These are phyloP conservation scores for Senna tora DNA, from an alignment of 306 rosid species.

Conservation along the genomic window DNA sequence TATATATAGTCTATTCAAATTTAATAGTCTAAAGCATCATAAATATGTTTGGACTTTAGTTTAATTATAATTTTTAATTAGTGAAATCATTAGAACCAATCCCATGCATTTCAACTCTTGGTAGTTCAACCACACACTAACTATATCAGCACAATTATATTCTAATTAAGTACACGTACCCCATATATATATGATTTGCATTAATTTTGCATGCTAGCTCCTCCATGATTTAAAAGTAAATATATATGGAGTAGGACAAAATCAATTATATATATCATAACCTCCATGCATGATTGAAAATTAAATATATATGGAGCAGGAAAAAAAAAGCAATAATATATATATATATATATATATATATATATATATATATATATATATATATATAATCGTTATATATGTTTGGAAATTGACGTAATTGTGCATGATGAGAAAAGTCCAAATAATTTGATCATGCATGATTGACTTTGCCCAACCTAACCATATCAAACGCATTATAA, in stretches of 20 bases:
- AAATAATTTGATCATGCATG: slow-evolving; percentile 5
- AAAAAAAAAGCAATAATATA: no score
- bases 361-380: no score
- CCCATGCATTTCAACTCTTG: slow-evolving; percentile 33
- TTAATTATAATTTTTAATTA: no score
- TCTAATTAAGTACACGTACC: slow-evolving; percentile 11
- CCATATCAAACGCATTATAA: slow-evolving; percentile 20
- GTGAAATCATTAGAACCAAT: slow-evolving; percentile 26
- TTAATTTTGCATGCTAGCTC: not conserved
- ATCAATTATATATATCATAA: not conserved
- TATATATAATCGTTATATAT: no score
- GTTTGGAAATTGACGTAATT: slow-evolving; percentile 15
- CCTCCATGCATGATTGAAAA: no score
- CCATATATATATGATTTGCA: slow-evolving; percentile 20
- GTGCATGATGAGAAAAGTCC: slow-evolving; percentile 36
- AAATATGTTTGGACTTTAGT: slow-evolving; percentile 13
- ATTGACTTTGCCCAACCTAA: slow-evolving; percentile 41
- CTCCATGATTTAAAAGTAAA: slow-evolving; percentile 29
- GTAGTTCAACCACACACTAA: slow-evolving; percentile 62
- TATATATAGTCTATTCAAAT: not conserved
- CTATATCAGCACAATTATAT: slow-evolving; percentile 12
- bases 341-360: no score
- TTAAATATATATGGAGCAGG: no score
- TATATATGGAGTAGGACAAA: slow-evolving; percentile 34
- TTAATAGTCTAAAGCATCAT: not conserved